phyloP scores from a whole-genome alignment of 2,329 filamentous ascomycete species.

The Beauveria australis region DNA sequence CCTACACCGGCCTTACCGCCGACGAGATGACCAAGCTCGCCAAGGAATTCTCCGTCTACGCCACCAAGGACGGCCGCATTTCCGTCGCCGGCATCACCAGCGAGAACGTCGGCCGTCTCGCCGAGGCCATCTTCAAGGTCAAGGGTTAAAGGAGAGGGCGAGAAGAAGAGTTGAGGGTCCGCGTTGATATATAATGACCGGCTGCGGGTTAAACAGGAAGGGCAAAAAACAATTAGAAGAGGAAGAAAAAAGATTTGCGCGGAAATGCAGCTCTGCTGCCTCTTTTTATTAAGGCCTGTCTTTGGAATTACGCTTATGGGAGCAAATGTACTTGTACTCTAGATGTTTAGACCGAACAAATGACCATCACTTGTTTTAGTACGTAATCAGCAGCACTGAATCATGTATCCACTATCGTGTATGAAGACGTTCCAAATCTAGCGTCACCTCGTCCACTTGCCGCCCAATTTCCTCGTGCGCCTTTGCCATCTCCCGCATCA shows the following conservation, averaged over 20 bases:
- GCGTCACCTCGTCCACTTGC: conserved; percentile 41
- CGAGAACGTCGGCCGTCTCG: conserved; percentile 70
- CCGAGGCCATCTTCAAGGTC: conserved; percentile 77
- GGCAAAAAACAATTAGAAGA: not conserved
- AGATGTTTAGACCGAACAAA: conserved; percentile 9
- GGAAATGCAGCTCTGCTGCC: not conserved
- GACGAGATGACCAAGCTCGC: conserved; percentile 88
- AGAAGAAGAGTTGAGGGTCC: not conserved
- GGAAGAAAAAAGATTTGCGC: not conserved
- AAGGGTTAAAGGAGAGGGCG: conserved; percentile 47
- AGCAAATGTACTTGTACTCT: conserved; percentile 13
- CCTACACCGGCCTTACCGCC: conserved; percentile 86
- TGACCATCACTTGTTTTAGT: not conserved
- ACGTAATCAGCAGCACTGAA: not conserved
- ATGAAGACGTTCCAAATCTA: conserved; percentile 34
- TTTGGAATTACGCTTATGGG: conserved; percentile 6
- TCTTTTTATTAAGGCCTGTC: not conserved
- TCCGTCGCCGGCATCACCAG: conserved; percentile 77
- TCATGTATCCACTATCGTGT: not conserved
- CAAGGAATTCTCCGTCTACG: conserved; percentile 96
- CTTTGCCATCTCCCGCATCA: conserved; percentile 45
- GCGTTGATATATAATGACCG: not conserved
- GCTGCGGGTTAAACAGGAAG: not conserved
- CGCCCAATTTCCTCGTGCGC: conserved; percentile 41
- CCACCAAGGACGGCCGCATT: conserved; percentile 85